phyloP scores from a whole-genome alignment of 192 early-diverging fungal genomes.

The Coemansia sp. region DNA sequence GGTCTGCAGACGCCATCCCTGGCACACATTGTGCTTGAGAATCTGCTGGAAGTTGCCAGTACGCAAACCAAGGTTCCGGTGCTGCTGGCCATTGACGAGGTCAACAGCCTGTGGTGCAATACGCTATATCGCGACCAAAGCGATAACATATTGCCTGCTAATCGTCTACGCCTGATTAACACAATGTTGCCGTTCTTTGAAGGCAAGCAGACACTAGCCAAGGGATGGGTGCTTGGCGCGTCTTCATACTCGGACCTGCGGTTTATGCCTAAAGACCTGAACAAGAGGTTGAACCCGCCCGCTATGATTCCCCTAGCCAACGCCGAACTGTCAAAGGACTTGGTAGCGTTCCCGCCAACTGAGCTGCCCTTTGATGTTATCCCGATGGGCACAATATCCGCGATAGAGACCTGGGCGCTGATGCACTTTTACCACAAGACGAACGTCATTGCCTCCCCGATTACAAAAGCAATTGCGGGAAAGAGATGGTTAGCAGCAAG shows the following conservation, averaged over 20 bases:
- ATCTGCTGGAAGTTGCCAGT: conserved; percentile 30
- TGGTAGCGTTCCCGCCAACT: background rate
- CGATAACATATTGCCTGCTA: conserved; percentile 28
- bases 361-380: conserved; percentile 25
- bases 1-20: conserved; percentile 34
- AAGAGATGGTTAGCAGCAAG: conserved; percentile 42
- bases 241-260: conserved; percentile 28
- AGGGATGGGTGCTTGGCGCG: conserved; percentile 43
- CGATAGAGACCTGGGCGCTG: conserved; percentile 37
- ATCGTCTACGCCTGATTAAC: conserved; percentile 30
- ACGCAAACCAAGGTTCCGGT: conserved; percentile 43
- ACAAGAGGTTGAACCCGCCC: conserved; percentile 27
- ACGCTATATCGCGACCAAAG: conserved; percentile 40
- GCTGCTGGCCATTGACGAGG: conserved; percentile 43
- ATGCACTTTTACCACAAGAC: conserved; percentile 40
- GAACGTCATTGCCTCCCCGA: conserved; percentile 19
- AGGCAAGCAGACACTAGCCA: conserved; percentile 13
- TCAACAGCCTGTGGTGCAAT: conserved; percentile 47
- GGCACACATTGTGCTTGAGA: conserved; percentile 37
- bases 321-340: conserved; percentile 23
- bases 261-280: conserved; percentile 38
- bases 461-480: conserved; percentile 35
- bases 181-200: conserved; percentile 49
- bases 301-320: conserved; percentile 29
- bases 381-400: conserved; percentile 23